Conservation (phyloP, 495 filamentous ascomycete genomes). For the Recurvomyces mirabilis region DNA sequence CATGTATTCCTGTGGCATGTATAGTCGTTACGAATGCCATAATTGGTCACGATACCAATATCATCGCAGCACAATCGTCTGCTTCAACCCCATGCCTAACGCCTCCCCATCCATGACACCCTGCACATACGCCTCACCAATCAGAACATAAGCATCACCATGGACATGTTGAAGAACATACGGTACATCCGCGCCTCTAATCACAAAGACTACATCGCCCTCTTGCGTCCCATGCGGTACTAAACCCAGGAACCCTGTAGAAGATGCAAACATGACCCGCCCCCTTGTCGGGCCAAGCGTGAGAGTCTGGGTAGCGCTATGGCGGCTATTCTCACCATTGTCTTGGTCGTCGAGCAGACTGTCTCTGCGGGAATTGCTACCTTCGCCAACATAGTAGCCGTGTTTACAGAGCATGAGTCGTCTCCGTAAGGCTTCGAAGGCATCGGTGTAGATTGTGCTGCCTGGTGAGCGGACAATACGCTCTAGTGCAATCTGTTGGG, state of each 20-base stretch:
- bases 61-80: too few relatives aligned
- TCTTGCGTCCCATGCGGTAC: conserved; percentile 12
- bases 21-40: too few relatives aligned
- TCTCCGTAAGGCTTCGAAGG: conserved; percentile 16
- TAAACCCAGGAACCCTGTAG: conserved; percentile 13
- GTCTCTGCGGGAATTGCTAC: neutral
- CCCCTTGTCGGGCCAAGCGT: conserved; percentile 18
- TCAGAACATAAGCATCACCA: conserved; percentile 9
- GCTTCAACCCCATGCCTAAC: conserved; percentile 2
- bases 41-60: too few relatives aligned
- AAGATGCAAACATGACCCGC: conserved; percentile 13
- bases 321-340: neutral
- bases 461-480: conserved; percentile 17
- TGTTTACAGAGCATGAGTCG: conserved; percentile 12
- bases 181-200: conserved; percentile 16
- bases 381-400: conserved; percentile 13
- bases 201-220: conserved; percentile 15
- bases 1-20: too few relatives aligned
- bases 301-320: conserved; percentile 8
- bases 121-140: conserved; percentile 18
- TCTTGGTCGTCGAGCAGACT: conserved; percentile 15
- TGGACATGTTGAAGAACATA: conserved; percentile 12
- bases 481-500: conserved; percentile 9
- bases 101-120: conserved; percentile 19
- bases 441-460: conserved; percentile 12